phyloP scores from a whole-genome alignment of 495 filamentous ascomycete genomes.

The Geoglossum glabrum region DNA sequence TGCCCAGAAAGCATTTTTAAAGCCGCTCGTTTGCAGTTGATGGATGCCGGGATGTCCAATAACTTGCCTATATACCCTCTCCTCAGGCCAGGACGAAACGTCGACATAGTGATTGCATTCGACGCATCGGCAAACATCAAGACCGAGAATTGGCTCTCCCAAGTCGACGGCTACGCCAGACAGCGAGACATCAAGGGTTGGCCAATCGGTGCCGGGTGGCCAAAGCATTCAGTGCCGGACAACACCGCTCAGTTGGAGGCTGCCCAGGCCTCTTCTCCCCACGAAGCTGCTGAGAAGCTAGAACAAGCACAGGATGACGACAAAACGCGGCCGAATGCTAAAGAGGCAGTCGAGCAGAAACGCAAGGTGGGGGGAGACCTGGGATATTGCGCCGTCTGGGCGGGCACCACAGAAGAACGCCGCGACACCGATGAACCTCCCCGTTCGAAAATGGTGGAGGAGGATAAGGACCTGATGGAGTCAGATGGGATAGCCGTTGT shows the following conservation, averaged over 20 bases:
- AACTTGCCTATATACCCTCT: slow-evolving; percentile 92
- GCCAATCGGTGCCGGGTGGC: slow-evolving; percentile 86
- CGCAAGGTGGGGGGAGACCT: slow-evolving; percentile 31
- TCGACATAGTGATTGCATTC: slow-evolving; percentile 83
- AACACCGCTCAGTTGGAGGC: slow-evolving; percentile 42
- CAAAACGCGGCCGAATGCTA: slow-evolving; percentile 1
- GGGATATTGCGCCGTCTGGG: slow-evolving; percentile 87
- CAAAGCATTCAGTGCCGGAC: slow-evolving; percentile 26
- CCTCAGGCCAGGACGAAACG: slow-evolving; percentile 63
- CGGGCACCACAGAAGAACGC: slow-evolving; percentile 59
- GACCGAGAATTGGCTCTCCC: slow-evolving; percentile 81
- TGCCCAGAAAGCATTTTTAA: slow-evolving; percentile 55
- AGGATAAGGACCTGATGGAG: slow-evolving; percentile 41
- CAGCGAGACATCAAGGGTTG: slow-evolving; percentile 82
- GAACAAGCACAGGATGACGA: slow-evolving; percentile 34
- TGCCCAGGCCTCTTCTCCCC: slow-evolving; percentile 37
- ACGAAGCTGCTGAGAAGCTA: slow-evolving; percentile 42
- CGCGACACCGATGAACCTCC: slow-evolving; percentile 39
- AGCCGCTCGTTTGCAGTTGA: slow-evolving; percentile 55
- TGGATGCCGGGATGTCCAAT: slow-evolving; percentile 90
- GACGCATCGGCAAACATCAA: slow-evolving; percentile 71
- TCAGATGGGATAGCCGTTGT: slow-evolving; percentile 69
- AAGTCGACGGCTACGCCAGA: slow-evolving; percentile 75
- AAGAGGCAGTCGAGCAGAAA: slow-evolving; percentile 9
- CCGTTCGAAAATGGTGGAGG: slow-evolving; percentile 38